A percentile compares a stretch with the other conserved stretches of the same genome.
These are phyloP conservation scores for Microbotryum saponariae DNA, from an alignment of 1,284 basidiomycete species.

Conservation along the genomic window DNA sequence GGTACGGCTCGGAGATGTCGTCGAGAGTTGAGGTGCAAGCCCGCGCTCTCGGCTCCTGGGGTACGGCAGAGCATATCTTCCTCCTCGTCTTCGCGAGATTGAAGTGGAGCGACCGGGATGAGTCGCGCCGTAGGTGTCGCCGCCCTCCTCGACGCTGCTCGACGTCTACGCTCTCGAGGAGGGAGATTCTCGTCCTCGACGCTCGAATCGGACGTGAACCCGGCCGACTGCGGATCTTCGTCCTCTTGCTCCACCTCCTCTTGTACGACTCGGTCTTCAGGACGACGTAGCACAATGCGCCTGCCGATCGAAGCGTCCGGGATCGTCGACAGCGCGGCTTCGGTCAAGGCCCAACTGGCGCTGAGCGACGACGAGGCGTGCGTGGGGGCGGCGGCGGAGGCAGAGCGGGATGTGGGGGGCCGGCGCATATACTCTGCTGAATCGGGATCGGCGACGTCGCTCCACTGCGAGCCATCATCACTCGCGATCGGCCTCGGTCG, in stretches of 20 bases:
- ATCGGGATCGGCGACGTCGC: no score
- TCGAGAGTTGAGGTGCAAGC: background rate
- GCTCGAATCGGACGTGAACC: no score
- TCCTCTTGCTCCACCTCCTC: background rate
- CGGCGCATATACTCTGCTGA: no score
- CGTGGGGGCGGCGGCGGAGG: no score
- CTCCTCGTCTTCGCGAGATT: background rate
- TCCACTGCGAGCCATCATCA: no score
- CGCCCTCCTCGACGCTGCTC: background rate
- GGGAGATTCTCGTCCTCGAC: no score
- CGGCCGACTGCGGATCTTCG: background rate
- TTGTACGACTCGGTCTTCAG: background rate
- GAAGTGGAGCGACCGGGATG: no score
- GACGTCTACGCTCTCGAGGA: background rate
- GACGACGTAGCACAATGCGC: background rate
- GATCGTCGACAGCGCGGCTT: conserved; percentile 7
- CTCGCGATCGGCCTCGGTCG: no score
- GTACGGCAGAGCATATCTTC: background rate
- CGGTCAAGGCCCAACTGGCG: conserved; percentile 11
- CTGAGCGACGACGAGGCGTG: background rate
- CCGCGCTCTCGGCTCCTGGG: background rate
- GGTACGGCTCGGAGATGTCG: background rate
- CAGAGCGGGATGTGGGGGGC: no score
- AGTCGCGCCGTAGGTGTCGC: no score
- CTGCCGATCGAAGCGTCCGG: conserved; percentile 2